Conservation (phyloP, 176 grass and related monocot genomes). For the Oropetium thomaeum region DNA sequence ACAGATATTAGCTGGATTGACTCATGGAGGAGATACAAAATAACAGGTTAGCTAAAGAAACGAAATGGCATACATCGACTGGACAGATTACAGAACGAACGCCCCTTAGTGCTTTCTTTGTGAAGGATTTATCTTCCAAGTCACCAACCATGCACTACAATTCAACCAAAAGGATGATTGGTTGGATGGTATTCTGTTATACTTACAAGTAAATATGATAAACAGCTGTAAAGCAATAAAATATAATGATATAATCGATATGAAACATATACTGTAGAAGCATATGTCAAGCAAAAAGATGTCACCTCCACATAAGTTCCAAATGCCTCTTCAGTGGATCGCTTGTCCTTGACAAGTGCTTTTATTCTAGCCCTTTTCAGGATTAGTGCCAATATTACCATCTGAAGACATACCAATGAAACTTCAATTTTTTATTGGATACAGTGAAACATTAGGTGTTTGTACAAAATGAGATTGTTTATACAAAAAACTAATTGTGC, state of each 20-base stretch:
- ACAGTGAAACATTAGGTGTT: background rate
- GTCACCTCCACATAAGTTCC: conserved; percentile 89
- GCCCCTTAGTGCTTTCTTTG: conserved; percentile 66
- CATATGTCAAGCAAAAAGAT: background rate
- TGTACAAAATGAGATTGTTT: background rate
- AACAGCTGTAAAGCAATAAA: background rate
- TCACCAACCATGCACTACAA: conserved; percentile 73
- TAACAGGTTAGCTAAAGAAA: background rate
- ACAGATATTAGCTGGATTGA: too few relatives aligned
- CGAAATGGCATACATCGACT: conserved; percentile 53
- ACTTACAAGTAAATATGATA: background rate
- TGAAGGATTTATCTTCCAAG: conserved; percentile 63
- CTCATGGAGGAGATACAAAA: background rate
- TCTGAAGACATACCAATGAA: conserved; percentile 30
- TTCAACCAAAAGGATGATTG: background rate
- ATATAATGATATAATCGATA: conserved; percentile 6
- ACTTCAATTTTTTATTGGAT: background rate
- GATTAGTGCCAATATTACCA: conserved; percentile 82
- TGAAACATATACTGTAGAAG: conserved; percentile 8
- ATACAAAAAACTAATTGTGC: background rate
- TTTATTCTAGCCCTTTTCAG: conserved; percentile 91
- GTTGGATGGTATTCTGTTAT: background rate
- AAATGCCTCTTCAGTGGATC: conserved; percentile 76
- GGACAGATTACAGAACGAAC: conserved; percentile 77
- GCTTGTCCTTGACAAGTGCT: conserved; percentile 85